Conservation (phyloP, 2,329 filamentous ascomycete genomes). For the Paramyrothecium roridum region DNA sequence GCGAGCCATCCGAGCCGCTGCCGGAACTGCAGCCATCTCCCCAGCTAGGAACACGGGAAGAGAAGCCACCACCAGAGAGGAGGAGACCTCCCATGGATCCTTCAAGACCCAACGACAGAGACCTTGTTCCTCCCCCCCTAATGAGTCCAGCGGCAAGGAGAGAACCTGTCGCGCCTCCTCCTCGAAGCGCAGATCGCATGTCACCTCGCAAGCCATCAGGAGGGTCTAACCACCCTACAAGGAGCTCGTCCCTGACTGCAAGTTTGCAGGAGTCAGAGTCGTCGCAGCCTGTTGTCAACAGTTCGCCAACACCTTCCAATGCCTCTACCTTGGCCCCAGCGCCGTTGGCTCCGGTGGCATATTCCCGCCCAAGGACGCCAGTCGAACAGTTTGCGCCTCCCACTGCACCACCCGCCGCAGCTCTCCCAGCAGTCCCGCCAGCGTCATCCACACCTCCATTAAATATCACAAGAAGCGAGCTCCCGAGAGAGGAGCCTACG, state of each 20-base stretch:
- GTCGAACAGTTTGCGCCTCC: constrained; percentile 16
- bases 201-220: constrained; percentile 41
- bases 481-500: too few species aligned
- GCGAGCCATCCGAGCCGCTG: constrained; percentile 21
- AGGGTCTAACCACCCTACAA: constrained; percentile 19
- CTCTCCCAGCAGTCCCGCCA: constrained; percentile 8
- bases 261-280: constrained; percentile 30
- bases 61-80: constrained; percentile 56
- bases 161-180: constrained; percentile 44
- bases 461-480: too few species aligned
- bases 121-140: constrained; percentile 56
- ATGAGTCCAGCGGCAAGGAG: constrained; percentile 47
- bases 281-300: neutral
- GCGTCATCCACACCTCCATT: constrained; percentile 9
- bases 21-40: constrained; percentile 13
- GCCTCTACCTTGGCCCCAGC: neutral
- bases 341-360: constrained; percentile 5
- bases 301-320: constrained; percentile 7
- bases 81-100: constrained; percentile 66
- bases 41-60: constrained; percentile 23
- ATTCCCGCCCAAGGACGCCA: constrained; percentile 5
- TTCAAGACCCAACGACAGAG: constrained; percentile 49
- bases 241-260: constrained; percentile 20
- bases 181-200: constrained; percentile 48
- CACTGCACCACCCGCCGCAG: constrained; percentile 21